Evolutionary conservation across 2,329 filamentous ascomycete species (phyloP).

Genomic region (Cercospora zeina): DNA sequence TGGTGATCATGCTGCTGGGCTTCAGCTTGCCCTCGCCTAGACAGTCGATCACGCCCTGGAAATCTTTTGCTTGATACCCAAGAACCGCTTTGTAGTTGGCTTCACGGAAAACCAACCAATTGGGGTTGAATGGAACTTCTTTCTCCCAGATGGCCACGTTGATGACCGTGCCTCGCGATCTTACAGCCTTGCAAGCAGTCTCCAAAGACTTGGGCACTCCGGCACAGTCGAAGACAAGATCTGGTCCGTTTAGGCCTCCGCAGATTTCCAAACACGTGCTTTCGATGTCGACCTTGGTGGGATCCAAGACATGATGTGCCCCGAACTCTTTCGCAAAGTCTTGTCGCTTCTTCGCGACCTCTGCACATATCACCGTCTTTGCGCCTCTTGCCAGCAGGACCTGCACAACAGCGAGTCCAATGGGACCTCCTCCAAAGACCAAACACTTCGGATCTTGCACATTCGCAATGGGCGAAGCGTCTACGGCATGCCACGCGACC

Average conservation of each 20-base stretch:
- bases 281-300: constrained; percentile 53
- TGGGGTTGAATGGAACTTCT: constrained; percentile 54
- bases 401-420: constrained; percentile 60
- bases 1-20: constrained; percentile 62
- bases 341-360: constrained; percentile 55
- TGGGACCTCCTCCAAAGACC: constrained; percentile 63
- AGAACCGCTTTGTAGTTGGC: constrained; percentile 54
- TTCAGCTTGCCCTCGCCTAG: constrained; percentile 44
- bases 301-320: constrained; percentile 57
- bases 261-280: constrained; percentile 51
- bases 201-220: constrained; percentile 53
- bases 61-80: constrained; percentile 56
- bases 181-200: constrained; percentile 53
- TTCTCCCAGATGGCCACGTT: constrained; percentile 68
- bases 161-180: constrained; percentile 58
- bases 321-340: constrained; percentile 57
- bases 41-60: constrained; percentile 56
- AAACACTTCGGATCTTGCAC: constrained; percentile 51
- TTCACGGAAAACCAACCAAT: constrained; percentile 56
- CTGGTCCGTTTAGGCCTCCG: constrained; percentile 51
- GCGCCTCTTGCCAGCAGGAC: constrained; percentile 57
- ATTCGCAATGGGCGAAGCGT: constrained; percentile 49
- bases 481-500: constrained; percentile 65
- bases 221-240: constrained; percentile 63
- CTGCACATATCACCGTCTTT: constrained; percentile 58